Evolutionary conservation across 139 green algal species (phyloP).

Genomic region (Haematococcus lacustris): DNA sequence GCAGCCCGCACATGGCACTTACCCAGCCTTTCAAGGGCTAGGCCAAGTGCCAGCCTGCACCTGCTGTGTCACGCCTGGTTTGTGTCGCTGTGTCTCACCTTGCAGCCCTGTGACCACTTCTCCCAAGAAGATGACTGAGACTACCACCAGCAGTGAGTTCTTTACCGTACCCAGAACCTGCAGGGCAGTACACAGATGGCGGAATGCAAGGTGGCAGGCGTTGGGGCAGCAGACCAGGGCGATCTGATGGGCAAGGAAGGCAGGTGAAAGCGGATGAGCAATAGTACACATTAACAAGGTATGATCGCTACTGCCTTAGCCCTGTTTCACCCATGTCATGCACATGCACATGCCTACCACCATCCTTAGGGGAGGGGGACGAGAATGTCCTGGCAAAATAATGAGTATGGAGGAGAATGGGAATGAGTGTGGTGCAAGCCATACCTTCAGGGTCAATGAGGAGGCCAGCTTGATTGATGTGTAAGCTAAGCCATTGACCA

Average conservation of each 20-base stretch:
- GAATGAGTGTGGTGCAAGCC: no score
- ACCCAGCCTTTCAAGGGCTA: neutral
- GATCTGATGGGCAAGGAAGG: no score
- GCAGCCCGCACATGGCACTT: neutral
- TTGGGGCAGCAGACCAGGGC: no score
- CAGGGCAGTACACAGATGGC: neutral
- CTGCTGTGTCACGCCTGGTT: neutral
- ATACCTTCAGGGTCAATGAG: conserved; percentile 44
- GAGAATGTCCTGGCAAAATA: neutral
- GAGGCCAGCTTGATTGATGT: conserved; percentile 74
- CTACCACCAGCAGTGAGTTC: conserved; percentile 73
- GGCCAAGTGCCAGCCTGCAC: neutral
- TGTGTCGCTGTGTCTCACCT: neutral
- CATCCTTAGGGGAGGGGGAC: neutral
- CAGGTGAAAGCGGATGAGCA: neutral
- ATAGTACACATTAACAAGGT: neutral
- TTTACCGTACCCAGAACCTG: conserved; percentile 77
- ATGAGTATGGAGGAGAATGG: no score
- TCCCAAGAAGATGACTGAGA: conserved; percentile 55
- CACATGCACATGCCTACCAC: neutral
- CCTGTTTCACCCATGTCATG: neutral
- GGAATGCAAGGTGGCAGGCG: no score
- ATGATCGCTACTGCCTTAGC: neutral
- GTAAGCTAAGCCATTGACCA: conserved; percentile 77
- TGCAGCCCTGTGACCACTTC: conserved; percentile 23